Evolutionary conservation across 2,329 filamentous ascomycete species (phyloP).

Genomic region (Trichoderma polysporum): DNA sequence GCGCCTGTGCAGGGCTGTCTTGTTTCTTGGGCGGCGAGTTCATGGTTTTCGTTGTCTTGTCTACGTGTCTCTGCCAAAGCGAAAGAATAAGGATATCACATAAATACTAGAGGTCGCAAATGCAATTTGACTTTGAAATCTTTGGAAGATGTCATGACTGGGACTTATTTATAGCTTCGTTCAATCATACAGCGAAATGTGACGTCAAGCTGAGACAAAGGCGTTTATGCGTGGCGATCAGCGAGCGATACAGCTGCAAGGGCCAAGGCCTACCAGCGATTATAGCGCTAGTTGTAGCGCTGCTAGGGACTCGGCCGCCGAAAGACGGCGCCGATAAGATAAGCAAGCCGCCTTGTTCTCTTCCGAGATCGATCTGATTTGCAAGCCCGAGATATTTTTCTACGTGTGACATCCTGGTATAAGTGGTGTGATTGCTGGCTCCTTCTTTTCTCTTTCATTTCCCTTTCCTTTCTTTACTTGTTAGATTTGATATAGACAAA

Average conservation of each 20-base stretch:
- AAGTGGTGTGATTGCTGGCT: background rate
- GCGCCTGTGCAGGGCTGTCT: constrained; percentile 18
- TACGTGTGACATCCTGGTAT: background rate
- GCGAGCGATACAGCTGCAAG: background rate
- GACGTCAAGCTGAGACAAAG: constrained; percentile 5
- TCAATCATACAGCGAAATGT: constrained; percentile 1
- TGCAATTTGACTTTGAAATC: background rate
- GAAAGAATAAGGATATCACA: background rate
- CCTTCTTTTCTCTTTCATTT: background rate
- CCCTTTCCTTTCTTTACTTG: background rate
- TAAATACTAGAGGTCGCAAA: background rate
- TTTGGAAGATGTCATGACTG: background rate
- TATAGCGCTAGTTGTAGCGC: background rate
- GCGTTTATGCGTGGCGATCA: background rate
- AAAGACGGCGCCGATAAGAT: constrained; percentile 14
- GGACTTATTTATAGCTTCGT: background rate
- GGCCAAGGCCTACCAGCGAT: background rate
- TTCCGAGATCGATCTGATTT: background rate
- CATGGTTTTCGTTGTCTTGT: constrained; percentile 22
- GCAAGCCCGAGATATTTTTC: constrained; percentile 5
- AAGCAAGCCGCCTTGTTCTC: background rate
- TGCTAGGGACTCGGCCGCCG: background rate
- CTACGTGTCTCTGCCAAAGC: constrained; percentile 9
- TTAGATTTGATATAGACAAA: background rate
- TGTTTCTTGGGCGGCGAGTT: constrained; percentile 4